Evolutionary conservation across 2,329 filamentous ascomycete species (phyloP).

Genomic region (Alternaria metachromatica): DNA sequence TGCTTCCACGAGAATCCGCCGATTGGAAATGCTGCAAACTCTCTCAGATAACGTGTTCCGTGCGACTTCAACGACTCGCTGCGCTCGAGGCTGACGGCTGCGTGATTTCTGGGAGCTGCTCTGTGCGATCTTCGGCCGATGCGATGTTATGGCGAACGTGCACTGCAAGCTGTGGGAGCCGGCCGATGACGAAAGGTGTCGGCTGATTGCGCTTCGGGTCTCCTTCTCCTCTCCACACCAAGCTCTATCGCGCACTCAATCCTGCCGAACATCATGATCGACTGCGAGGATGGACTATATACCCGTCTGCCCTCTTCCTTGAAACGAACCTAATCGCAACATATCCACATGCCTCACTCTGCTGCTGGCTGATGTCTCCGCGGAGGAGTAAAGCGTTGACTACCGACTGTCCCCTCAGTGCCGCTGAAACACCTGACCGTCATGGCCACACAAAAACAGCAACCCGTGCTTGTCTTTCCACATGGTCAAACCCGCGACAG

Average conservation of each 20-base stretch:
- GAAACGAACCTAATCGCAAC: not conserved
- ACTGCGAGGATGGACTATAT: not conserved
- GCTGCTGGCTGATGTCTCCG: conserved; percentile 15
- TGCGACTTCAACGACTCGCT: conserved; percentile 7
- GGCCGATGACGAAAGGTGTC: conserved; percentile 23
- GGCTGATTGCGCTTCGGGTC: conserved; percentile 26
- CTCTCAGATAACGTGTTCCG: conserved; percentile 10
- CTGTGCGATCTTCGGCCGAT: conserved; percentile 23
- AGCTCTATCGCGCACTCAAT: not conserved
- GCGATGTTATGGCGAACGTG: conserved; percentile 12
- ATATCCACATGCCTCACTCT: conserved; percentile 1
- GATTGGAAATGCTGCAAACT: conserved; percentile 27
- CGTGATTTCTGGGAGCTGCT: conserved; percentile 11
- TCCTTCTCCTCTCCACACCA: conserved; percentile 12
- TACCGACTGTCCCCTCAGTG: not conserved
- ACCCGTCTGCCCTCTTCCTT: not conserved
- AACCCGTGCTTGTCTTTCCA: not conserved
- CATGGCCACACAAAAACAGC: not conserved
- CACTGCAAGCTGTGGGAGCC: conserved; percentile 10
- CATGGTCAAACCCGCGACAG: conserved; percentile 1
- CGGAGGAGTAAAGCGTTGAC: conserved; percentile 21
- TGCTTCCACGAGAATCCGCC: conserved; percentile 21
- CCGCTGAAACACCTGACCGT: conserved; percentile 8
- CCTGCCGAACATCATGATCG: not conserved
- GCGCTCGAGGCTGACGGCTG: conserved; percentile 15